Percentiles rank a stretch among this genome's conserved stretches.
Conservation (phyloP, 2,329 filamentous ascomycete species). For the Pseudocercospora pini-densiflorae region DNA sequence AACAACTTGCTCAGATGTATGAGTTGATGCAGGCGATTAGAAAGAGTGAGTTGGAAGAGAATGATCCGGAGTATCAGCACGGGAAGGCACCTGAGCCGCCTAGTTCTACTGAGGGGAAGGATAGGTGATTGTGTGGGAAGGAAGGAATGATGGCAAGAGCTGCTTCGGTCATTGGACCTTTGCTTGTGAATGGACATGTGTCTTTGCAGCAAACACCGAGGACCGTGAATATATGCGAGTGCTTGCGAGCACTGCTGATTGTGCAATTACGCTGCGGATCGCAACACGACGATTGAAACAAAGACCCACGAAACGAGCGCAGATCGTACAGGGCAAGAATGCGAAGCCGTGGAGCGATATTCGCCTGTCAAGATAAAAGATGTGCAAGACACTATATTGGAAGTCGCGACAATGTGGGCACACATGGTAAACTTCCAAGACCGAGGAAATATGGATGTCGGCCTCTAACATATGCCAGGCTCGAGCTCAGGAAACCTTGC, state of each 20-base stretch:
- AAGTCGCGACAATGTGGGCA: constrained; percentile 53
- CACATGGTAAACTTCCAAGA: constrained; percentile 44
- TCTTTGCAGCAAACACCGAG: too few relatives aligned
- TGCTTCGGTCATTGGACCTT: not conserved
- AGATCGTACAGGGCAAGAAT: not conserved
- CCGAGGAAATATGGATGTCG: not conserved
- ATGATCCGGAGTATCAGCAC: constrained; percentile 42
- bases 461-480: constrained; percentile 23
- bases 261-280: not conserved
- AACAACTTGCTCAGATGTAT: constrained; percentile 91
- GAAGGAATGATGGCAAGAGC: not conserved
- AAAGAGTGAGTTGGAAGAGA: constrained; percentile 55
- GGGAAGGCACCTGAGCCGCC: constrained; percentile 25
- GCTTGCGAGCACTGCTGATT: not conserved
- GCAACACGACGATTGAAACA: not conserved
- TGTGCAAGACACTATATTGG: constrained; percentile 55
- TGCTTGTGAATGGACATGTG: not conserved
- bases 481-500: constrained; percentile 53
- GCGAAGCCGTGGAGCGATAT: not conserved
- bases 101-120: constrained; percentile 14
- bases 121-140: not conserved
- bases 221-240: not conserved
- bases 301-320: not conserved
- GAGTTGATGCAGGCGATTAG: constrained; percentile 87
- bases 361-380: constrained; percentile 31